Evolutionary conservation across 305 asterid species (phyloP).

Genomic region (Fraxinus floribunda): DNA sequence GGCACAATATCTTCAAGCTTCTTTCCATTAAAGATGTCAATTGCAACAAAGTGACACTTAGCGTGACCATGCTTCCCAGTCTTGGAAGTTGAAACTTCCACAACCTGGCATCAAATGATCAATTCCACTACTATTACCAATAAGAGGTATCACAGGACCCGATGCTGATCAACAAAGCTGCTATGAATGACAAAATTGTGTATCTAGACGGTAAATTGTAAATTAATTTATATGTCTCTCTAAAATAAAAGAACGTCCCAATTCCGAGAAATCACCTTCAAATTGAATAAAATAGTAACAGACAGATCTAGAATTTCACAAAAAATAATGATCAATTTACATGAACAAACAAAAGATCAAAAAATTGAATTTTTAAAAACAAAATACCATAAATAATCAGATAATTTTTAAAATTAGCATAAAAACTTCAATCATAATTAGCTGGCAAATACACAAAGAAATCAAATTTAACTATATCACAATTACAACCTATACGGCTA

Average conservation of each 20-base stretch:
- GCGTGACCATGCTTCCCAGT: conserved; percentile 90
- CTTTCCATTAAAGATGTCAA: conserved; percentile 72
- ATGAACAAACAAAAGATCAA: not conserved
- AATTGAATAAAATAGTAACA: not conserved
- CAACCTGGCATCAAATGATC: conserved; percentile 47
- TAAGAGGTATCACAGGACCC: not conserved
- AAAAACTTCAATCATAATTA: not conserved
- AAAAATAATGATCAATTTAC: not conserved
- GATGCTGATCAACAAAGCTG: not conserved
- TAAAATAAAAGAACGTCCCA: not conserved
- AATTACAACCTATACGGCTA: not conserved
- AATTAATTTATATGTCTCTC: not conserved
- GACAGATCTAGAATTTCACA: not conserved
- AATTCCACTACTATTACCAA: not conserved
- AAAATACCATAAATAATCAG: not conserved
- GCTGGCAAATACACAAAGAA: not conserved
- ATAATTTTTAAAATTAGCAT: not conserved
- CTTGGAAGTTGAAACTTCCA: conserved; percentile 79
- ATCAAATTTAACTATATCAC: not conserved
- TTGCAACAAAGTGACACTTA: conserved; percentile 76
- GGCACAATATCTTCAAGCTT: conserved; percentile 87
- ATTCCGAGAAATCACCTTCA: not conserved
- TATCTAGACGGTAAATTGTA: not conserved
- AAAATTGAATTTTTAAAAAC: not conserved
- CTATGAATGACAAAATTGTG: not conserved